Base-by-base conservation (phyloP, 2,329 filamentous ascomycete genomes). In the Didymosphaeria variabile region DNA sequence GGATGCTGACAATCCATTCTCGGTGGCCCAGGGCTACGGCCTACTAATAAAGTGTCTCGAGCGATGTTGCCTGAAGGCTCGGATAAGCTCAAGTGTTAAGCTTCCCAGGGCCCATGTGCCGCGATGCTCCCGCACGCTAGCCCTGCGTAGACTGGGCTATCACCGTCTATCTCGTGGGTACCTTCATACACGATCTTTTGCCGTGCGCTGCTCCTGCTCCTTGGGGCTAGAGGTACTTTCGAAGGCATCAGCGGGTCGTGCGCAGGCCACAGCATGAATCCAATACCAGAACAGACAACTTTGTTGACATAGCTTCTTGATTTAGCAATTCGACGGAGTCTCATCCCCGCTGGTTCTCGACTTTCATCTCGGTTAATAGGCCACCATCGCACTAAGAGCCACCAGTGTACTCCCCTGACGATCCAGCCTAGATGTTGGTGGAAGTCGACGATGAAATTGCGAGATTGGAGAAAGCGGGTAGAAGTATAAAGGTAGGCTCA, bases 331-430 rank as follows among this genome's bases (percentile, higher is more conserved):
- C 29, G 29, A 26, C 12, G 55, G 45, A 57, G 31, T 8, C 31
- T 31, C 53, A 46, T 55, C 53, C 53, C 53, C 29, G 53, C 45
- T 38, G 4, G n/a, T 44, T 32, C 23, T 40, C 32, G 23, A 29
- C 36, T 32, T 34, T 51, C 56, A 51, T 50, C 36, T 52, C 38
- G 46, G 46, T 12, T 51, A 45, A 40, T 52, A 50, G 55, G 56
- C 47, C 4, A 1, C 32, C 32, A 45, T 32, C 7, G 40, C 38
- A 38, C 46, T 58, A 57, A 23, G 13, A 6, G 52, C 13, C n/a
- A 23, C 19, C 32, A 13, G 10, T n/a, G 19, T 46, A 19, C n/a
- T 29, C 45, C 13, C 54, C 32, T 42, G 46, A 40, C 45, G 55
- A 57, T 51, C 34, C 32, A 46, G 34, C 32, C 19, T 44, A 36